Base-by-base conservation (phyloP, 495 filamentous ascomycete species). In the Penicillium bovifimosum region DNA sequence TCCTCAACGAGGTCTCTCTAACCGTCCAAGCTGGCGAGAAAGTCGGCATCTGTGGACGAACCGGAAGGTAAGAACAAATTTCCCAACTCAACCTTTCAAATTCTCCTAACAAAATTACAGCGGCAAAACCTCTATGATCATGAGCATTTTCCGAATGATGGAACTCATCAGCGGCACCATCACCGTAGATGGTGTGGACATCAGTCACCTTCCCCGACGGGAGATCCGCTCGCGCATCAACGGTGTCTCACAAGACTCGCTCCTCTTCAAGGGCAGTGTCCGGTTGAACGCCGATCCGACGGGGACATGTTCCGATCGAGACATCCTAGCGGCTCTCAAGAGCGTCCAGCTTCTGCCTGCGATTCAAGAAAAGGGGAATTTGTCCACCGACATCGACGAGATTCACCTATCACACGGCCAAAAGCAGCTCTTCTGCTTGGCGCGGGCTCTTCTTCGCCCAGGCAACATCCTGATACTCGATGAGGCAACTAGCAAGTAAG, bases 351-450 rank as follows among this genome's bases (percentile, higher is more conserved):
- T 83, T 17, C 76, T 74, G 62, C 47, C 66, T 1, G 69, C 76
- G 26, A 62, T 85, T 41, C 32, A 67, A n/a, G 70, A 74, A 33
- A 72, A 76, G 18, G n/a, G 77, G 0, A 77, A 74, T 0, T 68
- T 86, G 0, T 73, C 74, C 42, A 74, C 71, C 2, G 68, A 75
- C 9, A 72, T 85, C 41, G 71, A 74, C 6, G 71, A 68, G 9
- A 67, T 76, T 36, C 68, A 70, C 53, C 72, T 86, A 5, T 82
- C 77, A 0, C 76, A 79, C 41, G 85, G 85, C 0, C 83, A 88
- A 56, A 72, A 72, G 32, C 85, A 87, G 66, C 76, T 88, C 5
- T 77, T 87, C 56, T 79, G 77, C 53, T 71, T 88, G n/a, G 82
- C 78, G 3, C 73, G 83, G 2, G 83, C 80, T 0, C 64, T 88